phyloP scores from a whole-genome alignment of 306 rosid species.

The Lablab purpureus region DNA sequence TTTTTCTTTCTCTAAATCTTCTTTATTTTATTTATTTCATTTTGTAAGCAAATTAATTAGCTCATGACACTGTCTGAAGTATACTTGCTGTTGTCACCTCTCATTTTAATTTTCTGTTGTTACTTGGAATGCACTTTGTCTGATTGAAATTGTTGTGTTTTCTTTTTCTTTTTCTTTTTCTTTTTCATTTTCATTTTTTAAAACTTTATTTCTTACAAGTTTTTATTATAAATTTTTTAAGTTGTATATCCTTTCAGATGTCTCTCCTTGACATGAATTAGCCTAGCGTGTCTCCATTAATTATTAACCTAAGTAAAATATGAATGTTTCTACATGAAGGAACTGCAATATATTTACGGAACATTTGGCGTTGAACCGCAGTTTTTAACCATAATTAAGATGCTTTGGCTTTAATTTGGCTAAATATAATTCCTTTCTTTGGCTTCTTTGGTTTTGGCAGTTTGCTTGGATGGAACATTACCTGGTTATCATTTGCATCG shows the following conservation, averaged over 20 bases:
- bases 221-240: background rate
- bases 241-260: background rate
- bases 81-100: background rate
- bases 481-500: constrained; percentile 90
- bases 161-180: no score
- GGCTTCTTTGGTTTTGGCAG: constrained; percentile 52
- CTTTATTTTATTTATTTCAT: background rate
- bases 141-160: background rate
- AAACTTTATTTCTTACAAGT: background rate
- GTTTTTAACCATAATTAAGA: background rate
- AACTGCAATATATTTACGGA: background rate
- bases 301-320: constrained; percentile 10
- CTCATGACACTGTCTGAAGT: background rate
- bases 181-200: background rate
- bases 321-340: background rate
- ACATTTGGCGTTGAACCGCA: background rate
- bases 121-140: constrained; percentile 25
- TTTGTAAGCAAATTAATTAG: background rate
- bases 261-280: background rate
- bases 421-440: constrained; percentile 16
- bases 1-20: background rate
- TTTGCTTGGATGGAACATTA: constrained; percentile 94
- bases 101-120: constrained; percentile 30
- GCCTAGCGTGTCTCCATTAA: background rate
- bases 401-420: constrained; percentile 10